Evolutionary conservation across 2,329 filamentous ascomycete genomes (phyloP), one percentile per base, ranked within the genome.

Genomic region (Emericellopsis atlantica): DNA sequence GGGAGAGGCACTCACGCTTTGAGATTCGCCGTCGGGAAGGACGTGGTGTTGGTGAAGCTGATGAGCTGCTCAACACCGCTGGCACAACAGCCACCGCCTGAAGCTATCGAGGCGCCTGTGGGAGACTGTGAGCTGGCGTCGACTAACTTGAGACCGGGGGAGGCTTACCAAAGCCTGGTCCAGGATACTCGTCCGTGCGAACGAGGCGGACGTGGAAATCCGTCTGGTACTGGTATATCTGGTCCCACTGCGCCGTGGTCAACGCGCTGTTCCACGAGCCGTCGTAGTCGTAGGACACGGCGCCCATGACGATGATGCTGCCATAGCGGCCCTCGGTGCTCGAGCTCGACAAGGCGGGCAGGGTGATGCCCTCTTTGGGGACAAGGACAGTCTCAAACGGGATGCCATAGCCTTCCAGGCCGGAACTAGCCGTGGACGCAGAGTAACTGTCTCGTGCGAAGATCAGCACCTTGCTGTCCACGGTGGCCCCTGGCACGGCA

Each of bases 401-500:
- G 45, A 80, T 79, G 26, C 73, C 75, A 49, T 80, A 79, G 43
- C 64, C 74, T 49, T 74, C 69, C 8, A 80, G 64, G 21, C 74
- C 75, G 11, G 66, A 67, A 31, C 64, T 66, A 11, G 68, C 69
- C 23, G 67, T 66, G 15, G 56, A 57, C 8, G 69, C 69, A 2
- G 70, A 63, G 21, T 59, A 56, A 32, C 62, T 48, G 50, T 78
- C 72, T 46, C 66, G 63, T 33, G 72, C 73, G 46, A 80, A 62
- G 38, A 79, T 61, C 36, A 80, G 59, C 42, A 79, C 65, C 24
- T 71, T 76, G 56, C 45, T 67, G 53, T 56, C 58, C 51, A 54
- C 50, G 4, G 53, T 49, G 37, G 37, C 39, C 24, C 31, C 38
- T 32, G 37, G 44, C 2, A 39, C 43, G 6, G 45, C 42, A n/a